Base-by-base conservation (phyloP, 495 filamentous ascomycete genomes). In the Parathielavia appendiculata region DNA sequence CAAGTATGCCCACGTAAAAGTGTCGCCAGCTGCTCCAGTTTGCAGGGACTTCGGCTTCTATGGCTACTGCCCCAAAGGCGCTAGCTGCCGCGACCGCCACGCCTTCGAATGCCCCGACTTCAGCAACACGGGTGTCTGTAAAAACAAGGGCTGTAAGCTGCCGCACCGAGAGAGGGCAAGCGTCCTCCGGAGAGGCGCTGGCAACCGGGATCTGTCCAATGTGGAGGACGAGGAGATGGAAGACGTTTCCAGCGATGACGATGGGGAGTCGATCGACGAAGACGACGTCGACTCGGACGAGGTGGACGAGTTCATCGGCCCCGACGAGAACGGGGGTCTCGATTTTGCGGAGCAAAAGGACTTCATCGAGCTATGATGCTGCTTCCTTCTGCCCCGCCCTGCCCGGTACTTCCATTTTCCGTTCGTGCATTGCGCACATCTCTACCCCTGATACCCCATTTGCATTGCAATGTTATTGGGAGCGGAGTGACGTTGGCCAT, bases 91-190 rank as follows among this genome's bases (percentile, higher is more conserved):
- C 57, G 85, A 95, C 59, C 88, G 90, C 60, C 93, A 98, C 72
- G 85, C 89, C 54, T 78, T 76, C 63, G 93, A 97, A 69, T 98
- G 93, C 67, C 93, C 93, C 46, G 89, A 97, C 69, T 96, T 95
- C 77, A 88, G 89, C 78, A 96, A 96, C 74, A 87, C 80, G 51
- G 92, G 92, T 59, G 74, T 79, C 38, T 98, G 93, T 83, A 86
- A 83, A 65, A 85, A 83, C 67, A 86, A 86, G 72, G 86, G 84
- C 36, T 98, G 93, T 78, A 86, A 83, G 66, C 77, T 97, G 58
- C 88, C 84, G 30, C 93, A 98, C 72, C 82, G 92, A 63, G 89
- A 95, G 73, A 86, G 90, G 73, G 93, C 93, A 57, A 82, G 80
- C 76, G 74, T 81, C 64, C 76, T 83, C 54, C 80, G 79, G 55